Evolutionary conservation across 164 flowering plant genomes (phyloP).

Genomic region (Stephania cephalantha): DNA sequence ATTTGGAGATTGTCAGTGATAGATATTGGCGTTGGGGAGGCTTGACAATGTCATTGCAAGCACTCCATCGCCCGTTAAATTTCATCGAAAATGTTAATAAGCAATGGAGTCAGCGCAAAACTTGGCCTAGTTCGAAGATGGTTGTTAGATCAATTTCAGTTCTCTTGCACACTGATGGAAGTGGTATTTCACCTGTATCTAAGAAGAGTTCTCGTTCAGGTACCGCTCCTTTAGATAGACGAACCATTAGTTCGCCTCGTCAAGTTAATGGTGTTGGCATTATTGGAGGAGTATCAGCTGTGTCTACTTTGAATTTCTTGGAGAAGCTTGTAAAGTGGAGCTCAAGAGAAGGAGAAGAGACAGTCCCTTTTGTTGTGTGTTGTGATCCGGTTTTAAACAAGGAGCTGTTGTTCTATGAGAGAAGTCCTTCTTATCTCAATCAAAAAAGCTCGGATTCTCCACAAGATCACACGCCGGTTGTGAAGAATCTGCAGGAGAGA

Average conservation of each 20-base stretch:
- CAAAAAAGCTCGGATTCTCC: conserved; percentile 14
- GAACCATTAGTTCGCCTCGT: conserved; percentile 14
- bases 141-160: conserved; percentile 21
- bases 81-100: conserved; percentile 17
- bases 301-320: conserved; percentile 50
- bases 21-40: conserved; percentile 4
- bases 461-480: conserved; percentile 24
- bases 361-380: conserved; percentile 56
- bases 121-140: conserved; percentile 16
- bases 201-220: conserved; percentile 14
- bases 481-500: conserved; percentile 50
- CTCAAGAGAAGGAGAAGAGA: conserved; percentile 34
- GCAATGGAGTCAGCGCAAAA: conserved; percentile 19
- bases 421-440: conserved; percentile 22
- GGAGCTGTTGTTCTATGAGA: conserved; percentile 31
- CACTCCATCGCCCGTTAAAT: conserved; percentile 21
- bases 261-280: conserved; percentile 55
- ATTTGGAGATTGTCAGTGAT: conserved; percentile 1
- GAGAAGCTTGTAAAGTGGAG: conserved; percentile 50
- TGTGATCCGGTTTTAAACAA: conserved; percentile 50
- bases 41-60: conserved; percentile 25
- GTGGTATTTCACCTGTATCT: conserved; percentile 23
- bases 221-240: conserved; percentile 3
- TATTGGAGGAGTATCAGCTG: conserved; percentile 62
- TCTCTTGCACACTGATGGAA: conserved; percentile 26